Conservation (phyloP, 139 green algal species). For the Closterium sp. region DNA sequence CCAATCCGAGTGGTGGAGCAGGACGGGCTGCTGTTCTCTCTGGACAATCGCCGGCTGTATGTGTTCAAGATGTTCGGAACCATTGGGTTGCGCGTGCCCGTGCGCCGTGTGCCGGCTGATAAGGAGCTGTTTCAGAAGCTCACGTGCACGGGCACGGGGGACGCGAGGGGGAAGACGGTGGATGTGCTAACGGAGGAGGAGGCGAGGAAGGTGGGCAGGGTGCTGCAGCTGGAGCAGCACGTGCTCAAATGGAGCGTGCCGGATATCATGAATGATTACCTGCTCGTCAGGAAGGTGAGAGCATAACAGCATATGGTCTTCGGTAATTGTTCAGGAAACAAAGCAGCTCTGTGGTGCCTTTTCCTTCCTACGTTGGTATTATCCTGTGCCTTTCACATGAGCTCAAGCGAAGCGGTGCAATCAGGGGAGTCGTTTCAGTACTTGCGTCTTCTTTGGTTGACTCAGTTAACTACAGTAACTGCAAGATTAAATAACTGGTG, state of each 20-base stretch:
- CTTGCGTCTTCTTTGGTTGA: too few relatives aligned
- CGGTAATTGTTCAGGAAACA: too few relatives aligned
- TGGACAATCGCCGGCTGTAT: conserved; percentile 6
- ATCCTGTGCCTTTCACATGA: background rate
- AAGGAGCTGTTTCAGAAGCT: conserved; percentile 9
- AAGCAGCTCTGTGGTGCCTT: too few relatives aligned
- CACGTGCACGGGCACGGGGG: background rate
- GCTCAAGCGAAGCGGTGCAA: background rate
- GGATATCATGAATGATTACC: conserved; percentile 1
- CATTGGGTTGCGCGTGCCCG: background rate
- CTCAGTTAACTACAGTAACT: background rate
- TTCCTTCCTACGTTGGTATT: background rate
- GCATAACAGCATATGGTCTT: too few relatives aligned
- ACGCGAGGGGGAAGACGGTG: background rate
- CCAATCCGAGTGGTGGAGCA: background rate
- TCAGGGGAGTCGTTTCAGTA: background rate
- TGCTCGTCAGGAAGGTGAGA: background rate
- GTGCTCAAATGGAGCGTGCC: background rate
- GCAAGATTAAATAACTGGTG: too few relatives aligned
- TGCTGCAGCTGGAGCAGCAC: background rate
- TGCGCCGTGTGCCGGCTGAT: background rate
- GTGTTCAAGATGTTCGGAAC: background rate
- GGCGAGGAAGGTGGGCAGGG: background rate
- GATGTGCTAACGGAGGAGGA: background rate
- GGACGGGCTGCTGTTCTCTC: background rate